phyloP scores from a whole-genome alignment of 73 alveolate genomes.

The Stentor coeruleus region DNA sequence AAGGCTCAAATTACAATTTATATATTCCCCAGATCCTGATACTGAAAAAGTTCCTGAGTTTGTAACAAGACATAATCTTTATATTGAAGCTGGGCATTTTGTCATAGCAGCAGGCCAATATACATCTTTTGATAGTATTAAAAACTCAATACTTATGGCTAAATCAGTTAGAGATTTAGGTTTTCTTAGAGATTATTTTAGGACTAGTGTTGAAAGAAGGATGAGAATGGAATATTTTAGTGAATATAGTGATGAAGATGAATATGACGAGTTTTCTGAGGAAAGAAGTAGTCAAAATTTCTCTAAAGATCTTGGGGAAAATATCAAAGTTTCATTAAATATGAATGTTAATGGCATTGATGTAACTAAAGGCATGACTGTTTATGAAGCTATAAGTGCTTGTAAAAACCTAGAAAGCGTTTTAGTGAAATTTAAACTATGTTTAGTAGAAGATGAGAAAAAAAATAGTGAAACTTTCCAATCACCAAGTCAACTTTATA shows the following conservation, averaged over 20 bases:
- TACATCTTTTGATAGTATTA: neutral
- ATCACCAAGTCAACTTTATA: neutral
- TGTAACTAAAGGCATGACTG: neutral
- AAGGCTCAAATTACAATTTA: neutral
- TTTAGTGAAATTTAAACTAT: neutral
- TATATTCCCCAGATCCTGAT: conserved; percentile 1
- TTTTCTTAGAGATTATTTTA: neutral
- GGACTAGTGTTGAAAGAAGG: neutral
- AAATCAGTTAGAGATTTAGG: neutral
- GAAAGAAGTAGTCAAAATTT: too few species aligned
- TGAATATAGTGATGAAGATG: neutral
- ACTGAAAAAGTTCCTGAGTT: neutral
- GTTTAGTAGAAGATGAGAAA: too few species aligned
- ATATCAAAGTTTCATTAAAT: neutral
- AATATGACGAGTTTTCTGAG: neutral
- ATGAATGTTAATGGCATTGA: neutral
- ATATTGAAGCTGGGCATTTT: neutral
- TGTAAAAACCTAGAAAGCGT: neutral
- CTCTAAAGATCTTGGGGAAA: neutral
- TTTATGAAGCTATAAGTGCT: neutral
- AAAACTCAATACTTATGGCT: neutral
- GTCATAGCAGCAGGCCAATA: neutral
- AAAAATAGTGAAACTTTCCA: neutral
- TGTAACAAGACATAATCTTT: neutral
- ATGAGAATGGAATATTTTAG: neutral